Conservation (phyloP, 352 stramenopile species). For the Pythium phragmiticola region DNA sequence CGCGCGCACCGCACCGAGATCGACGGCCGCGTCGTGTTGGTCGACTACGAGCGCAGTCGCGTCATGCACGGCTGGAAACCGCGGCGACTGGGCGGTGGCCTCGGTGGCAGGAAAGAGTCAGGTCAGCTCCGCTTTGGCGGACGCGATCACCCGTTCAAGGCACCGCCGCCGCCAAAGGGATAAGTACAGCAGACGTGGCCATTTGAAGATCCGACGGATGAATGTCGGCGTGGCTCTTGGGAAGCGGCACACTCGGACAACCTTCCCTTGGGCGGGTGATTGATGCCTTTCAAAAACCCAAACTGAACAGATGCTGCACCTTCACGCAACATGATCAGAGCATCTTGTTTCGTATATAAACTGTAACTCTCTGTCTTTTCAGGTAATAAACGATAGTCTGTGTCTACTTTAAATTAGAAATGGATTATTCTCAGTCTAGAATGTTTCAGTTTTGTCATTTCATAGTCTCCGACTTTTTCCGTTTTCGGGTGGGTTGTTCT, state of each 20-base stretch:
- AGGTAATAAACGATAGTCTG: conserved; percentile 3
- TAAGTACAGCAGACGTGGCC: background rate
- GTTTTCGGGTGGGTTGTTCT: conserved; percentile 21
- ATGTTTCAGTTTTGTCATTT: conserved; percentile 19
- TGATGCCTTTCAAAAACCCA: conserved; percentile 31
- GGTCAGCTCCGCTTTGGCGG: conserved; percentile 83
- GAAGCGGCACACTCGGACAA: conserved; percentile 2
- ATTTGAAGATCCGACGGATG: no score
- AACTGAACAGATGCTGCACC: conserved; percentile 19
- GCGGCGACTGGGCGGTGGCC: conserved; percentile 66
- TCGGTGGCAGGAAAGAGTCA: conserved; percentile 78
- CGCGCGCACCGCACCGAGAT: conserved; percentile 50
- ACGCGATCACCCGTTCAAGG: conserved; percentile 60
- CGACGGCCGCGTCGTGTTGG: conserved; percentile 62
- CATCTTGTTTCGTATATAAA: background rate
- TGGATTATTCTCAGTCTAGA: conserved; percentile 19
- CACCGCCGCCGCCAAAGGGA: conserved; percentile 23
- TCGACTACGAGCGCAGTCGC: conserved; percentile 75
- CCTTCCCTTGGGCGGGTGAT: conserved; percentile 11
- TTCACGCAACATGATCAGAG: conserved; percentile 16
- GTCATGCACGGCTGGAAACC: conserved; percentile 85
- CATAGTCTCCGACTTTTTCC: conserved; percentile 3
- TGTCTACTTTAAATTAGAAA: background rate
- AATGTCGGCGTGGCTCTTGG: conserved; percentile 9
- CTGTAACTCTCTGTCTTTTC: background rate